Base-by-base conservation (phyloP, 2,329 filamentous ascomycete genomes). In the Arthrinium puccinioides region DNA sequence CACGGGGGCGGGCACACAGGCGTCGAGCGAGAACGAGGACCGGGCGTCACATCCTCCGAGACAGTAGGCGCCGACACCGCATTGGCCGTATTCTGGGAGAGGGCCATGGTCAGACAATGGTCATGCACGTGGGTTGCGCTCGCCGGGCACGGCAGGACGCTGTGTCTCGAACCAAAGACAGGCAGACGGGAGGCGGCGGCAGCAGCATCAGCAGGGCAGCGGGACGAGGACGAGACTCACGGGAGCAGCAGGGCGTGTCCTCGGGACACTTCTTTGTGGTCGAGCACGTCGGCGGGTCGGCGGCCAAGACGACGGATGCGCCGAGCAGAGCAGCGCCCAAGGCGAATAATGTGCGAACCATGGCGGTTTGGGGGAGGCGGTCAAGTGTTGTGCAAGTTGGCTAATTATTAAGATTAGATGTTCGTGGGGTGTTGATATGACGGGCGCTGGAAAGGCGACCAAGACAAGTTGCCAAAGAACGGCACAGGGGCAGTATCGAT, bases 11-110 rank as follows among this genome's bases (percentile, higher is more conserved):
- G 92, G 87, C 7, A 86, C 79, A 62, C 92, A 98, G 3, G 90
- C 81, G 48, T 94, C 79, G 50, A 96, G 73, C 10, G 76, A 76
- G 67, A 81, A 84, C 32, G 90, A 97, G 65, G 82, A 82, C 56
- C 80, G 76, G 21, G 88, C 86, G 58, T 97, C 90, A 68, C 92
- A 98, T 45, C 92, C 92, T 52, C 92, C 92, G 15, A 98, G 77
- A 56, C 92, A 98, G 74, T 85, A 97, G 39, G 89, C 92, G 53
- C 92, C 92, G 39, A 88, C 79, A 66, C 90, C 92, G 55, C 92
- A 97, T 62, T 90, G 73, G 52, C 87, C 87, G 63, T 96, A 97
- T 63, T 92, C 87, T 94, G n/a, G n/a, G n/a, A 54, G 35, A 50
- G 28, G 38, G 37, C 31, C 32, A 38, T 29, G 14, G 33, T 41